These are phyloP conservation scores for Glaciozyma antarctica DNA, from an alignment of 768 basidiomycete species.

Conservation along the genomic window DNA sequence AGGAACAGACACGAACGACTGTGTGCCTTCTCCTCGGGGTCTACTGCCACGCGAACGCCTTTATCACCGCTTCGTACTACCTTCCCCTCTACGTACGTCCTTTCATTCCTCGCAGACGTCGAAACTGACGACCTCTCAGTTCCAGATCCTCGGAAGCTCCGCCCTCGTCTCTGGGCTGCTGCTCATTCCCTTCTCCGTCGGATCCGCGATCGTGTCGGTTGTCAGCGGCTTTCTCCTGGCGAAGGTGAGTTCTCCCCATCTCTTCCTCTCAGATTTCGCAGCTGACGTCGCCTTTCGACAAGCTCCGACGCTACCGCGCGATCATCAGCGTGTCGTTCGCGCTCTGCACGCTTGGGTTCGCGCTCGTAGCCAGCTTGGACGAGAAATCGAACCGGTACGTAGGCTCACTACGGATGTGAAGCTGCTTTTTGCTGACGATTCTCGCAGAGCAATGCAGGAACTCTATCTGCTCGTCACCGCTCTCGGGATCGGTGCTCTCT, in stretches of 20 bases:
- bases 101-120: neutral
- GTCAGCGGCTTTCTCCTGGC: constrained; percentile 21
- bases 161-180: constrained; percentile 31
- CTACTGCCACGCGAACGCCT: constrained; percentile 28
- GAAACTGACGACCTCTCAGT: neutral
- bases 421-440: neutral
- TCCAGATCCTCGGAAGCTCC: constrained; percentile 24
- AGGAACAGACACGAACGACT: constrained; percentile 18
- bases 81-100: neutral
- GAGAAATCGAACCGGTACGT: constrained; percentile 20
- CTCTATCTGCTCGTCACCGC: constrained; percentile 28
- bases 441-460: constrained; percentile 22
- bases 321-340: constrained; percentile 11
- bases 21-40: constrained; percentile 25
- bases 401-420: neutral
- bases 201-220: constrained; percentile 26
- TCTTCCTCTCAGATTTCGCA: too few species aligned
- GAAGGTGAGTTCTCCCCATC: constrained; percentile 4
- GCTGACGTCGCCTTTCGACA: too few species aligned
- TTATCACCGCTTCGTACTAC: constrained; percentile 18
- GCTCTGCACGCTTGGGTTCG: constrained; percentile 15
- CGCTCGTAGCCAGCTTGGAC: constrained; percentile 33
- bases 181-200: constrained; percentile 34
- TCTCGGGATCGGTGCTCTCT: constrained; percentile 26
- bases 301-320: constrained; percentile 5